phyloP scores from a whole-genome alignment of 2,329 filamentous ascomycete genomes.

The Arachnopeziza araneosa region DNA sequence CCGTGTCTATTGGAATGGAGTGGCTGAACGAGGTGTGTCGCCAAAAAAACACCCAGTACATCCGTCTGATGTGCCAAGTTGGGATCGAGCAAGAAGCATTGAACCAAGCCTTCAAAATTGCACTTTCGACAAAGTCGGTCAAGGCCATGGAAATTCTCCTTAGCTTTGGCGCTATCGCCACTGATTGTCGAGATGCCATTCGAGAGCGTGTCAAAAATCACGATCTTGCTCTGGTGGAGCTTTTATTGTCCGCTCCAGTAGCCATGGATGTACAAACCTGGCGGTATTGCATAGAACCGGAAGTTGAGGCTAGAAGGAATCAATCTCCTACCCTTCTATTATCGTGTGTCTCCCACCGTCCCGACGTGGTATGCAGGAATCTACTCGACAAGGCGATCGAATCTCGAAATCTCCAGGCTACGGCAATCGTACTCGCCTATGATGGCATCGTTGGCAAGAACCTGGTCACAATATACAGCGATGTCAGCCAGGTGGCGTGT shows the following conservation, averaged over 20 bases:
- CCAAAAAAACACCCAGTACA: conserved; percentile 2
- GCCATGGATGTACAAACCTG: conserved; percentile 2
- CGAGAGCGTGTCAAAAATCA: not conserved
- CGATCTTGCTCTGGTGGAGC: conserved; percentile 1
- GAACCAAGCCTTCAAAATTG: conserved; percentile 1
- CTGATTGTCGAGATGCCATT: conserved; percentile 1
- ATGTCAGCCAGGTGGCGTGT: conserved; percentile 1
- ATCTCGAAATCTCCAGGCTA: conserved; percentile 2
- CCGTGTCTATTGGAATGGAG: not conserved
- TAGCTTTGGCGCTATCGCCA: conserved; percentile 2
- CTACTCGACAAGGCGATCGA: conserved; percentile 3
- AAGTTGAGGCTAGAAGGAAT: not conserved
- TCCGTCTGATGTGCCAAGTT: conserved; percentile 5
- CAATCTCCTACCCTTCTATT: not conserved
- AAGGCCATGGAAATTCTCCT: conserved; percentile 4
- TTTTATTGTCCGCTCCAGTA: conserved; percentile 3
- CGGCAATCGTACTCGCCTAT: conserved; percentile 5
- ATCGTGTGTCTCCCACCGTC: conserved; percentile 3
- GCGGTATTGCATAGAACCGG: conserved; percentile 2
- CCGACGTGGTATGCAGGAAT: not conserved
- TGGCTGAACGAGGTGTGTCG: conserved; percentile 3
- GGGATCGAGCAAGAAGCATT: conserved; percentile 2
- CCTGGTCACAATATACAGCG: too few relatives aligned
- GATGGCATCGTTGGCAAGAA: not conserved
- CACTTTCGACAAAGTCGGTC: conserved; percentile 1